Conservation (phyloP, 495 filamentous ascomycete species). For the Penicillium cataractarum region DNA sequence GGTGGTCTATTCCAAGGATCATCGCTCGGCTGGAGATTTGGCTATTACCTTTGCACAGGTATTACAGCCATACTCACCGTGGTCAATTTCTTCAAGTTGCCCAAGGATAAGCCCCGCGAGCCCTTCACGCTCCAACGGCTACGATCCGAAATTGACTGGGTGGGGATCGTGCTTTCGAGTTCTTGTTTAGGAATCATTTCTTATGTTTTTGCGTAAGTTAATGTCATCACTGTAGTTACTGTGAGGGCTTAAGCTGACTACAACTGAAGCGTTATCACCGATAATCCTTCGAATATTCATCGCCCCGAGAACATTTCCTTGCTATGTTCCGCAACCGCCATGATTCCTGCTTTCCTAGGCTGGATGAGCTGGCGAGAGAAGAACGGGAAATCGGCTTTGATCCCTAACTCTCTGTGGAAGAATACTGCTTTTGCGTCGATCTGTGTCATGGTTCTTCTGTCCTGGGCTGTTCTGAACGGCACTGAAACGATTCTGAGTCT, state of each 20-base stretch:
- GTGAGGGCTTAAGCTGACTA: not conserved
- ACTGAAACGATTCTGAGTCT: constrained; percentile 58
- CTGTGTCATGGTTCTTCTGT: constrained; percentile 55
- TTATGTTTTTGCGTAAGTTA: constrained; percentile 50
- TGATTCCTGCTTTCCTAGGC: constrained; percentile 48
- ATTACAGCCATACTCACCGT: constrained; percentile 40
- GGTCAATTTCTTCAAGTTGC: constrained; percentile 39
- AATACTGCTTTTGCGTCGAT: constrained; percentile 52
- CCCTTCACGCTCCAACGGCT: constrained; percentile 19
- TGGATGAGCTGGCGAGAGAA: constrained; percentile 53
- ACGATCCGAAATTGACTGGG: constrained; percentile 52
- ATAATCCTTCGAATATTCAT: constrained; percentile 39
- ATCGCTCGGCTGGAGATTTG: constrained; percentile 50
- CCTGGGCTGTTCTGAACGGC: constrained; percentile 50
- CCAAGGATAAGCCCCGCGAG: constrained; percentile 22
- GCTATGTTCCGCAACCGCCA: constrained; percentile 37
- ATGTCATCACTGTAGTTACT: not conserved
- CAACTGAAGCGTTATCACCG: constrained; percentile 38
- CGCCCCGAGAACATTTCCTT: constrained; percentile 43
- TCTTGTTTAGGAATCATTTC: constrained; percentile 48
- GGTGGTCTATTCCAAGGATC: constrained; percentile 50
- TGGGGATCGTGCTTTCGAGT: constrained; percentile 47
- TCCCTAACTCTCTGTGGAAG: constrained; percentile 59
- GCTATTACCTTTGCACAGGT: constrained; percentile 51
- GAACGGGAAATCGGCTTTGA: constrained; percentile 47